Evolutionary conservation across 495 filamentous ascomycete genomes (phyloP).

Genomic region (Aspergillus incahuasiensis): DNA sequence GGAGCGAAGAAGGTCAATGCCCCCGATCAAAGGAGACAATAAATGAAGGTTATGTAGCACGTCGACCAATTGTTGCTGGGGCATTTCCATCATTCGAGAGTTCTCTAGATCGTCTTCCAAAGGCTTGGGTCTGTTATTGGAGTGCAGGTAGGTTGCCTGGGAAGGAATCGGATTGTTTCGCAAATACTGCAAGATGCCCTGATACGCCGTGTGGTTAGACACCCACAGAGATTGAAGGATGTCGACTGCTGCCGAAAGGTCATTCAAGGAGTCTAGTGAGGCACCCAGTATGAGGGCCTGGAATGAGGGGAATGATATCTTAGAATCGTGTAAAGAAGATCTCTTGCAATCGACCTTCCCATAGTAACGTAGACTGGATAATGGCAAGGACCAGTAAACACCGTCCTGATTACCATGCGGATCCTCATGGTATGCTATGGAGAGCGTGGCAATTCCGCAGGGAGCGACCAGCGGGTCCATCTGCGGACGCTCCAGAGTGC

Average conservation of each 20-base stretch:
- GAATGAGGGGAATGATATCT: background rate
- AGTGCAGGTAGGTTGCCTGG: background rate
- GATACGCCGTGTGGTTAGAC: background rate
- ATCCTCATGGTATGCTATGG: background rate
- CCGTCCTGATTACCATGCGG: slow-evolving; percentile 3
- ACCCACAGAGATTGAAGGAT: slow-evolving; percentile 1
- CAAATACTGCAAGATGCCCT: background rate
- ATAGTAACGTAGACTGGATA: slow-evolving; percentile 6
- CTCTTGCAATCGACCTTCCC: slow-evolving; percentile 1
- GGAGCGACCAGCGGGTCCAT: background rate
- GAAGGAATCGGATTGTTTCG: background rate
- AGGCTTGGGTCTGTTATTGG: background rate
- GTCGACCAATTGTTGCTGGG: background rate
- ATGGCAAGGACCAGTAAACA: slow-evolving; percentile 3
- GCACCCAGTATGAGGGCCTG: background rate
- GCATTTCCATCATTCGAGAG: background rate
- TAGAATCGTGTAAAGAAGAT: slow-evolving; percentile 7
- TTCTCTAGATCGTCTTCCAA: background rate
- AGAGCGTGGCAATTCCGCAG: slow-evolving; percentile 1
- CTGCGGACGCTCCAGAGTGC: background rate
- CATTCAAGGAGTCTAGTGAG: background rate
- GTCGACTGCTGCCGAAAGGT: background rate
- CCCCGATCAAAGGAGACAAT: background rate
- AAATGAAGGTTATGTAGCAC: background rate
- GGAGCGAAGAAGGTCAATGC: background rate